Conservation (phyloP, 495 filamentous ascomycete species). For the Chaetomium cochliodes region DNA sequence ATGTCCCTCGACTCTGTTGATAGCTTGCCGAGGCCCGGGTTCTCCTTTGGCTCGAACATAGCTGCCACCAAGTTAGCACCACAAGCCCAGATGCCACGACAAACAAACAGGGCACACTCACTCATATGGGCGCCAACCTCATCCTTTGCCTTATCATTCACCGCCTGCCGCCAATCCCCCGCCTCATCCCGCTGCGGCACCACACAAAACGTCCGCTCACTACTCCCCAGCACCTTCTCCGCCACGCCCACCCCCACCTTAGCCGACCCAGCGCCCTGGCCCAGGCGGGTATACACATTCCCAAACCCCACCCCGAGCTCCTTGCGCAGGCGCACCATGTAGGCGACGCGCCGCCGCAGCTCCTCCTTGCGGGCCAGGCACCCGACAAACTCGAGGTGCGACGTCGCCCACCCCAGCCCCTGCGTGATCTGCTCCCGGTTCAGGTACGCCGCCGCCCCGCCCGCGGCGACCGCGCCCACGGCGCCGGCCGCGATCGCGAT, state of each 20-base stretch:
- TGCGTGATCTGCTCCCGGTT: conserved; percentile 73
- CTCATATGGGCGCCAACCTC: conserved; percentile 81
- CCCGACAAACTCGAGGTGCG: conserved; percentile 94
- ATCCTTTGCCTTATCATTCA: conserved; percentile 75
- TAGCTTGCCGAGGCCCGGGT: conserved; percentile 73
- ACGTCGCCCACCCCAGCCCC: conserved; percentile 75
- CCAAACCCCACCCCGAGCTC: conserved; percentile 64
- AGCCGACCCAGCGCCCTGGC: conserved; percentile 54
- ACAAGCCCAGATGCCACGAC: too few species aligned
- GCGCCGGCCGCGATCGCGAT: conserved; percentile 81
- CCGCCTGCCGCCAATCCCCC: conserved; percentile 60
- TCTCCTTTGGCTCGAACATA: conserved; percentile 82
- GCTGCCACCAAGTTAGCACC: conserved; percentile 34
- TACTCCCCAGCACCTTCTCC: conserved; percentile 54
- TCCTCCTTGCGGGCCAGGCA: conserved; percentile 78
- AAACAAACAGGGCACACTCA: conserved; percentile 32
- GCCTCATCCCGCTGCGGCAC: conserved; percentile 58
- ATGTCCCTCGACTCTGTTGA: conserved; percentile 63
- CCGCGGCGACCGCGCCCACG: conserved; percentile 76
- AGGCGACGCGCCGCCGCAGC: conserved; percentile 62
- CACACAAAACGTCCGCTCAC: conserved; percentile 76
- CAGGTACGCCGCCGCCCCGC: conserved; percentile 83
- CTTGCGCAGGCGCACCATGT: conserved; percentile 56
- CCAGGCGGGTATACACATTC: conserved; percentile 82
- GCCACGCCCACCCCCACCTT: conserved; percentile 46